Conservation (phyloP, 257 asterid species). For the Nicotiana undulata region DNA sequence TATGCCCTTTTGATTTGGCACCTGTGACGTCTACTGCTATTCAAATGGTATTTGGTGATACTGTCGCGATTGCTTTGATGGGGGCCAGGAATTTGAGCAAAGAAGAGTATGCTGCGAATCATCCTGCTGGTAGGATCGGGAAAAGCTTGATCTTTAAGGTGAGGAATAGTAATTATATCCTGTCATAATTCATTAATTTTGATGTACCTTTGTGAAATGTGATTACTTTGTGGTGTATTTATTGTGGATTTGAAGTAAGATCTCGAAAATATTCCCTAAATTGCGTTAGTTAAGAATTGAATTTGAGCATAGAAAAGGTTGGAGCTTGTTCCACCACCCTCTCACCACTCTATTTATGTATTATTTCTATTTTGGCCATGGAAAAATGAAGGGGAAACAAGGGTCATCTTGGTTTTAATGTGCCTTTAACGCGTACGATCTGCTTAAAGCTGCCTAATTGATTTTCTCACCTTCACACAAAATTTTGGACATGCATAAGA, state of each 20-base stretch:
- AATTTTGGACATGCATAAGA: no score
- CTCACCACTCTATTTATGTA: not conserved
- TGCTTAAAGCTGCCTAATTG: not conserved
- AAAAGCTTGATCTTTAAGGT: constrained; percentile 75
- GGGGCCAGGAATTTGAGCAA: constrained; percentile 70
- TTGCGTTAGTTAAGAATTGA: not conserved
- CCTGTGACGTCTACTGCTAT: constrained; percentile 50
- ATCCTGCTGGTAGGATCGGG: constrained; percentile 50
- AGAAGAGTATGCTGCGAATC: constrained; percentile 79
- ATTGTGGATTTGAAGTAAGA: not conserved
- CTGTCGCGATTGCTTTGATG: constrained; percentile 85
- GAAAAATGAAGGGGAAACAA: not conserved
- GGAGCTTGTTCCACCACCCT: not conserved
- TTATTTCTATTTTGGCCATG: not conserved
- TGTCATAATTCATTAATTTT: not conserved
- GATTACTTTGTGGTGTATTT: not conserved
- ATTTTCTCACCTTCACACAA: not conserved
- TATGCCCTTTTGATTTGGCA: constrained; percentile 93
- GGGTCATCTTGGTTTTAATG: not conserved
- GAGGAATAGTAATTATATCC: not conserved
- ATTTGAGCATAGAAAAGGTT: not conserved
- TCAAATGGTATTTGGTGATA: constrained; percentile 72
- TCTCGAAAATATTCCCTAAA: not conserved
- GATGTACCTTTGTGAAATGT: not conserved
- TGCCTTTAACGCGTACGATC: not conserved